phyloP scores from a whole-genome alignment of 176 grass and related monocot genomes.

The Triticum turgidum region DNA sequence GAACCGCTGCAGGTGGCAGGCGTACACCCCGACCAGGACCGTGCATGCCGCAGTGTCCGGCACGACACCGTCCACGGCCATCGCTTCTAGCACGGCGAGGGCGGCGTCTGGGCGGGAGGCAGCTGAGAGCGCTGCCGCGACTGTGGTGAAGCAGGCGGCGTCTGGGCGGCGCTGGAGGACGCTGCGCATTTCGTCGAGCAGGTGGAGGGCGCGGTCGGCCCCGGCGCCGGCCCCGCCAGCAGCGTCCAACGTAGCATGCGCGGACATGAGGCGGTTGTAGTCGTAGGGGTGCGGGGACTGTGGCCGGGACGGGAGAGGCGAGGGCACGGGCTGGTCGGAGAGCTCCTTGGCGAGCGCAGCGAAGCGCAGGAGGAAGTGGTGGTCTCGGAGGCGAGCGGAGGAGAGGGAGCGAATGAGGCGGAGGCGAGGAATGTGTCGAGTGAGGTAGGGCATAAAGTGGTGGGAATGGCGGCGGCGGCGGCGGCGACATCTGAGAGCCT shows the following conservation, averaged over 20 bases:
- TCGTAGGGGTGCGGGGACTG: conserved; percentile 74
- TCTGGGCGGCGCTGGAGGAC: conserved; percentile 56
- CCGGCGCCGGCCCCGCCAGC: background rate
- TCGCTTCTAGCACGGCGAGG: conserved; percentile 53
- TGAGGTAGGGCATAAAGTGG: conserved; percentile 36
- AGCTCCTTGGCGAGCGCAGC: conserved; percentile 63
- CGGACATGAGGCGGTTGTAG: conserved; percentile 76
- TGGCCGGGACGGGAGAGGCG: conserved; percentile 38
- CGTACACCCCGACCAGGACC: conserved; percentile 73
- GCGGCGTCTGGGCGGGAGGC: conserved; percentile 37
- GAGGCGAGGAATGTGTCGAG: conserved; percentile 17
- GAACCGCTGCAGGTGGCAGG: conserved; percentile 53
- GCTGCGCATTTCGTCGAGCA: conserved; percentile 85
- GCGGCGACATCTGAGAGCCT: conserved; percentile 45
- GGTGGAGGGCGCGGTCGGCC: conserved; percentile 54
- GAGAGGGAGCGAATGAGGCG: conserved; percentile 16
- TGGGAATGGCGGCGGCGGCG: background rate
- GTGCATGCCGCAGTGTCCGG: conserved; percentile 61
- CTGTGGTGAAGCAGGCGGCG: conserved; percentile 76
- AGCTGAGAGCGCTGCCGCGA: conserved; percentile 42
- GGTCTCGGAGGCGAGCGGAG: conserved; percentile 32
- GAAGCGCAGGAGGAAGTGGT: conserved; percentile 51
- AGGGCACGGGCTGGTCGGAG: conserved; percentile 26
- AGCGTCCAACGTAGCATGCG: conserved; percentile 15
- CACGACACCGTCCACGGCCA: conserved; percentile 41